phyloP scores from a whole-genome alignment of 495 filamentous ascomycete species.

The Daldinia caldariorum region DNA sequence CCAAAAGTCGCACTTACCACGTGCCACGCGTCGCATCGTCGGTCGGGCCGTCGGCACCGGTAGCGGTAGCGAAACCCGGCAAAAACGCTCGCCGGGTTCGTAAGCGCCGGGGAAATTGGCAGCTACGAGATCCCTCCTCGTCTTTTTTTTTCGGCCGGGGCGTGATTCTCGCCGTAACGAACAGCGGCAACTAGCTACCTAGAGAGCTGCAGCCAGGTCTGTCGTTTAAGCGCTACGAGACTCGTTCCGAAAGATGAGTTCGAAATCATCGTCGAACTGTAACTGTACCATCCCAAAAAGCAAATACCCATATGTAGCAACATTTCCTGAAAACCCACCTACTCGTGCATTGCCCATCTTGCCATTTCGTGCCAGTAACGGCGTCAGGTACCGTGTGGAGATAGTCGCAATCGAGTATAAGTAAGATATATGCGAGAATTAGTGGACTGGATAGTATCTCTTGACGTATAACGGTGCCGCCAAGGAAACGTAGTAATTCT shows the following conservation, averaged over 20 bases:
- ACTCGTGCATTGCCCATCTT: neutral
- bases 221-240: neutral
- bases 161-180: constrained; percentile 44
- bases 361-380: constrained; percentile 16
- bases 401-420: neutral
- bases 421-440: neutral
- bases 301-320: neutral
- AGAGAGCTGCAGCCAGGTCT: constrained; percentile 4
- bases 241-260: no score
- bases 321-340: neutral
- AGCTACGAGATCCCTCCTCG: constrained; percentile 42
- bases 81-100: constrained; percentile 20
- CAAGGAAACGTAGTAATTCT: constrained; percentile 29
- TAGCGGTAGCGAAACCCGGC: constrained; percentile 38
- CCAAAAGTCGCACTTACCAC: constrained; percentile 1
- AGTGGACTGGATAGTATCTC: constrained; percentile 10
- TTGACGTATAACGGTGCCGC: constrained; percentile 1
- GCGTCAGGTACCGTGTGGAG: constrained; percentile 11
- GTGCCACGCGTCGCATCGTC: constrained; percentile 40
- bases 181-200: constrained; percentile 28
- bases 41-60: constrained; percentile 44
- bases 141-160: constrained; percentile 37
- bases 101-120: constrained; percentile 45
- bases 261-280: no score
- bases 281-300: neutral